Percentiles rank a stretch among this genome's conserved stretches.
These are phyloP conservation scores for Aureobasidium mangrovei DNA, from an alignment of 2,329 filamentous ascomycete genomes.

Conservation along the genomic window DNA sequence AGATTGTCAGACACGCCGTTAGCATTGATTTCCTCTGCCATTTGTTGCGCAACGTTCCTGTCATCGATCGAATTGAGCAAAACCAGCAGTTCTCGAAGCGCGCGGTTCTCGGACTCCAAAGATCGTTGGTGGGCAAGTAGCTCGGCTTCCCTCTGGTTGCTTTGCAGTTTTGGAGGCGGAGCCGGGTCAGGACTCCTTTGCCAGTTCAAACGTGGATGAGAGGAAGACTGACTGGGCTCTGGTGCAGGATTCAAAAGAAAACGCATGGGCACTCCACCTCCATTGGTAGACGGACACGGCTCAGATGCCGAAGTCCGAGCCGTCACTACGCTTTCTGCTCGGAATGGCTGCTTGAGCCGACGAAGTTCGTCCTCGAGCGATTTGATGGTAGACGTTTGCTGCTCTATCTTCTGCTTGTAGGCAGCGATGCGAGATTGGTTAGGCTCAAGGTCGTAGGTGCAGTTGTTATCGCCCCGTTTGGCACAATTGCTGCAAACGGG, in stretches of 20 bases:
- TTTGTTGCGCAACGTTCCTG: background rate
- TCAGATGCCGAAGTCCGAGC: background rate
- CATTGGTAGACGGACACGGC: background rate
- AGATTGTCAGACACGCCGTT: background rate
- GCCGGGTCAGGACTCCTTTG: background rate
- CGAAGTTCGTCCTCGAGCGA: background rate
- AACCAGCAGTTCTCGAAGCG: background rate
- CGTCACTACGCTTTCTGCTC: background rate
- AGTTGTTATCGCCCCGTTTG: background rate
- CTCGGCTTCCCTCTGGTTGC: background rate
- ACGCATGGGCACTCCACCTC: conserved; percentile 4
- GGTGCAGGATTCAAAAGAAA: conserved; percentile 1
- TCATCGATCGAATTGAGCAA: background rate
- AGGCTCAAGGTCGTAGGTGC: conserved; percentile 9
- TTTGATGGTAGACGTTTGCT: background rate
- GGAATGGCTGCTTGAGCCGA: background rate
- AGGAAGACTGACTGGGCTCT: background rate
- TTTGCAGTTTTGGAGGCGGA: background rate
- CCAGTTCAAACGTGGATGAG: background rate
- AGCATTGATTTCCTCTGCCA: background rate
- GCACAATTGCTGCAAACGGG: conserved; percentile 7
- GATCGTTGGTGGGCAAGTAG: background rate
- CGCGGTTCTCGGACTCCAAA: background rate
- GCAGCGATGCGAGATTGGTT: conserved; percentile 7
- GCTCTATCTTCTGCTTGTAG: conserved; percentile 13